Conservation (phyloP, 1,284 basidiomycete genomes). For the Ustilago tritici region DNA sequence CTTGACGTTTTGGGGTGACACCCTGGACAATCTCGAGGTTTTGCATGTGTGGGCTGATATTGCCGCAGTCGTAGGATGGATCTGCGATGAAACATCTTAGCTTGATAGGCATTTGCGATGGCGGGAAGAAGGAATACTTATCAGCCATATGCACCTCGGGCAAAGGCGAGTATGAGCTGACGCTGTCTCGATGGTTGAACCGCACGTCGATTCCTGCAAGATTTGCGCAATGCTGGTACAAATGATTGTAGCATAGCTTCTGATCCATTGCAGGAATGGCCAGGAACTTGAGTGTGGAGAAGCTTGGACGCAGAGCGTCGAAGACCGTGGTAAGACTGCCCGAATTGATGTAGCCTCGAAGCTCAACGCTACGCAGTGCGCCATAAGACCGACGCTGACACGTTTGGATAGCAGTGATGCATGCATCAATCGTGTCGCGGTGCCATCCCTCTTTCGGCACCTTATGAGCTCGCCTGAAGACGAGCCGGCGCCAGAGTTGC, state of each 20-base stretch:
- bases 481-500: constrained; percentile 9
- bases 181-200: background rate
- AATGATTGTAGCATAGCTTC: constrained; percentile 3
- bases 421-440: constrained; percentile 13
- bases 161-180: background rate
- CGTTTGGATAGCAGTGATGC: constrained; percentile 13
- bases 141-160: background rate
- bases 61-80: constrained; percentile 7
- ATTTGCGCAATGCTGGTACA: constrained; percentile 8
- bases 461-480: background rate
- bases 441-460: background rate
- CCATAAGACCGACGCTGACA: constrained; percentile 10
- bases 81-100: constrained; percentile 1
- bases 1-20: background rate
- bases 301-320: constrained; percentile 6
- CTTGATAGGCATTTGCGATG: constrained; percentile 3
- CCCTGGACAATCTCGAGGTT: constrained; percentile 5
- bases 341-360: background rate
- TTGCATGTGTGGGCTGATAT: constrained; percentile 4
- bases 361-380: background rate
- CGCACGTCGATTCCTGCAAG: constrained; percentile 5
- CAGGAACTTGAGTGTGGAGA: background rate
- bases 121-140: background rate
- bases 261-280: constrained; percentile 12
- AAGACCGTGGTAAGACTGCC: background rate